Conservation (phyloP, 2,329 filamentous ascomycete genomes). For the Apiospora pterosperma region DNA sequence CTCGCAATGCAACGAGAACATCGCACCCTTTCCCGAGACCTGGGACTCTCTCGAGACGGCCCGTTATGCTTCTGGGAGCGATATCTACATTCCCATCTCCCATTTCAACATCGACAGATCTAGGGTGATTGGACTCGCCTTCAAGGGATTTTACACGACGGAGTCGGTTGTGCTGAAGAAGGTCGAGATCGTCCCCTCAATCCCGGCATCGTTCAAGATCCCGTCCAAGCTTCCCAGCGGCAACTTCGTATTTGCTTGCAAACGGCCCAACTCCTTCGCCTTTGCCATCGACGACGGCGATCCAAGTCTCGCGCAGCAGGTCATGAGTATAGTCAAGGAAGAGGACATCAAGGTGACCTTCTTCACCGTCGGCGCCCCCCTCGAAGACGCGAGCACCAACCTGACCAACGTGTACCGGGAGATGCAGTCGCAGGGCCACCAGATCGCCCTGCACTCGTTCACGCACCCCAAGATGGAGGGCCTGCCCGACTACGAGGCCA, state of each 20-base stretch:
- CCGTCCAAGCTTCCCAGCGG: constrained; percentile 61
- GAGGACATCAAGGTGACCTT: constrained; percentile 66
- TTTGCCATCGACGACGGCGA: constrained; percentile 71
- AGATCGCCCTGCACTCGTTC: constrained; percentile 66
- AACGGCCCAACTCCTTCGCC: constrained; percentile 65
- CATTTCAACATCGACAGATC: constrained; percentile 62
- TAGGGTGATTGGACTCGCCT: constrained; percentile 54
- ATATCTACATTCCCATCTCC: constrained; percentile 64
- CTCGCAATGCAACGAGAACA: constrained; percentile 48
- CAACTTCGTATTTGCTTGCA: constrained; percentile 60
- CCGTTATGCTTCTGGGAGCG: constrained; percentile 49
- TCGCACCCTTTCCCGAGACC: constrained; percentile 61
- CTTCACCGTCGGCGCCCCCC: constrained; percentile 64
- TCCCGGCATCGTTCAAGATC: constrained; percentile 49
- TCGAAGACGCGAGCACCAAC: constrained; percentile 56
- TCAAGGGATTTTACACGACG: constrained; percentile 61
- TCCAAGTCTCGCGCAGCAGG: constrained; percentile 54
- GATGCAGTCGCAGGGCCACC: constrained; percentile 60
- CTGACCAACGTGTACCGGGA: constrained; percentile 61
- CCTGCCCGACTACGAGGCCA: constrained; percentile 46
- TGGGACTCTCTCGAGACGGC: constrained; percentile 65
- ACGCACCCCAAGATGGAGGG: constrained; percentile 67
- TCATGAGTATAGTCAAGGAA: constrained; percentile 58
- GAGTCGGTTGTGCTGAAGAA: constrained; percentile 48
- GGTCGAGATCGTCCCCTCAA: constrained; percentile 56